Base-by-base conservation (phyloP, 2,329 filamentous ascomycete genomes). In the Aspergillus aculeatus region DNA sequence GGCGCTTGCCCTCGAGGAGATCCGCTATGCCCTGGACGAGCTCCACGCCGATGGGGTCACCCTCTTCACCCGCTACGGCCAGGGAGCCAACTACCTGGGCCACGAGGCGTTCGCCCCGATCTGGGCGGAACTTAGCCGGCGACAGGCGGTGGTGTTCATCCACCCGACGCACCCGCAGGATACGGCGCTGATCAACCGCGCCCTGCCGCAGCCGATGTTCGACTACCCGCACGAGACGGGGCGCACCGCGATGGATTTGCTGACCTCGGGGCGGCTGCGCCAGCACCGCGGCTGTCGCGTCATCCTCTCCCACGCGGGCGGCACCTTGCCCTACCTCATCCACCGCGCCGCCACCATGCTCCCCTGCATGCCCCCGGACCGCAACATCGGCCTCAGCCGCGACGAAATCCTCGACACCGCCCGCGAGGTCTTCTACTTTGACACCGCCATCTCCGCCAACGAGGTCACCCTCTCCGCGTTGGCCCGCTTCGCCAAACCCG, bases 281-380 rank as follows among this genome's bases (percentile, higher is more conserved):
- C 63, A 72, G 5, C 66, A 72, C 56, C 72, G 73, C 4, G 64
- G 74, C 54, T 75, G 72, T 66, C 81, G 79, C 58, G 72, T 83
- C 56, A 82, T 83, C 54, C 71, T 83, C 2, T 76, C 76, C 0
- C 80, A 82, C 62, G 80, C 75, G 0, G 81, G 81, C 2, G 81
- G 81, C 1, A 77, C 78, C 0, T 67, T 82, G 2, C 79, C 81
- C 0, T 80, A 71, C 56, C 62, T 83, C 0, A 68, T 75, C n/a
- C 57, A 66, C 2, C 74, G 80, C 0, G 61, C 70, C 0, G 70
- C 75, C 7, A 60, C 50, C 6, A 60, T 59, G 0, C 57, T 63
- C 56, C 32, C 32, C 12, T 35, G 32, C 5, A 35, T 35, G 32
- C 32, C 32, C 11, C 32, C 32, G 14, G 32, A 35, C 32, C 32